A percentile compares a stretch with the other conserved stretches of the same genome.
phyloP scores from a whole-genome alignment of 2,329 filamentous ascomycete species.

The Macrophomina phaseolina region DNA sequence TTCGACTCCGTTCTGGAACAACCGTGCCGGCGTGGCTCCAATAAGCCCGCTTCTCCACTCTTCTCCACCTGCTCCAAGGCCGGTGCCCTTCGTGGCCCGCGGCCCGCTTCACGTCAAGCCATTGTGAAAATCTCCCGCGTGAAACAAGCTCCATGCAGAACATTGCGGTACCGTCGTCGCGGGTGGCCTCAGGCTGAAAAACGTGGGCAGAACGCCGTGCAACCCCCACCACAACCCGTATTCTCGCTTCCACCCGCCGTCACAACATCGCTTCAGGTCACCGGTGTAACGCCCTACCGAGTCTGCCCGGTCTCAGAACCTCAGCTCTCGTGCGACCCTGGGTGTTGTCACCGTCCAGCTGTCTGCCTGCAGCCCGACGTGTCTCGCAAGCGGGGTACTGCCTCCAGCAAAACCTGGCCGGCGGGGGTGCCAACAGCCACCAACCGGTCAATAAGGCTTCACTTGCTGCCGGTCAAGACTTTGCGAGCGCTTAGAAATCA shows the following conservation, averaged over 20 bases:
- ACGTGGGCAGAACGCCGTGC: constrained; percentile 25
- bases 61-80: constrained; percentile 3
- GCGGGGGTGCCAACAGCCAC: background rate
- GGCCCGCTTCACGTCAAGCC: constrained; percentile 7
- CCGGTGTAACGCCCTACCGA: constrained; percentile 18
- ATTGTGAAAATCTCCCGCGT: constrained; percentile 18
- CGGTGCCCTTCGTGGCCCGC: constrained; percentile 13
- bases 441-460: constrained; percentile 16
- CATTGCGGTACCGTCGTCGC: constrained; percentile 18
- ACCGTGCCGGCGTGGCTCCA: constrained; percentile 10
- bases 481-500: constrained; percentile 3
- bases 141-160: constrained; percentile 21
- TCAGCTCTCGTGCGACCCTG: constrained; percentile 10
- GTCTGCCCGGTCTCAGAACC: background rate
- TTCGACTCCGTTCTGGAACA: constrained; percentile 21
- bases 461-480: background rate
- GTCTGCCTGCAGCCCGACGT: constrained; percentile 15
- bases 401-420: constrained; percentile 10
- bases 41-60: constrained; percentile 19
- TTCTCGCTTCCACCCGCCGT: constrained; percentile 19
- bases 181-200: constrained; percentile 23
- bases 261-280: constrained; percentile 13
- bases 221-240: background rate
- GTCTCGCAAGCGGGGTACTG: constrained; percentile 4
- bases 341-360: constrained; percentile 1